Percentiles rank a stretch among this genome's conserved stretches.
Conservation (phyloP, 768 basidiomycete genomes). For the Leccinellum albellum region DNA sequence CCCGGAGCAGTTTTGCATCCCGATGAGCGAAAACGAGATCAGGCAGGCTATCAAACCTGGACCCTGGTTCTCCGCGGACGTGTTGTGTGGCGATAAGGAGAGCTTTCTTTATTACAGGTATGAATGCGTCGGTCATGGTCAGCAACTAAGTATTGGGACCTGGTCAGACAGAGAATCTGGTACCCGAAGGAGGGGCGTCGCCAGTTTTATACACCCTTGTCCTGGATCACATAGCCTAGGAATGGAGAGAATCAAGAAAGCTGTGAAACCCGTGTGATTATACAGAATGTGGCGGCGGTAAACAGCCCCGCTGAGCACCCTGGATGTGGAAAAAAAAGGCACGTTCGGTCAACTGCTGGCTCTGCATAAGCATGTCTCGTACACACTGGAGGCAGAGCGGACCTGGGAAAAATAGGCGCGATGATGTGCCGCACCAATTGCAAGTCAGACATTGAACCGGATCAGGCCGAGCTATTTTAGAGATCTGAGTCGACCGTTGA, state of each 20-base stretch:
- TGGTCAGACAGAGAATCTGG: not conserved
- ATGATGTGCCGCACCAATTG: not conserved
- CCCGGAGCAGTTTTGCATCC: constrained; percentile 13
- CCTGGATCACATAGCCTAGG: not conserved
- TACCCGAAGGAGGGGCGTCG: not conserved
- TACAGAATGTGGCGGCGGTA: too few species aligned
- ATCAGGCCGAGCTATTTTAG: not conserved
- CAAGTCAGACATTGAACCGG: not conserved
- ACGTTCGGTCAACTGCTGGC: not conserved
- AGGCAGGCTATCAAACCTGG: not conserved
- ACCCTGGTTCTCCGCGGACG: constrained; percentile 2
- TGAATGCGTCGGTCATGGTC: not conserved
- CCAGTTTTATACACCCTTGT: not conserved
- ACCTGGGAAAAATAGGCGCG: not conserved
- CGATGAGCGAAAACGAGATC: constrained; percentile 19
- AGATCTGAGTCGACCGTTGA: not conserved
- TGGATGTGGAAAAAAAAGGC: not conserved
- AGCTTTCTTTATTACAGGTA: constrained; percentile 11
- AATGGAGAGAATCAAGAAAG: not conserved
- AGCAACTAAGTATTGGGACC: not conserved
- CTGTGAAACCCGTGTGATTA: not conserved
- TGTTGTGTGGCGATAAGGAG: constrained; percentile 17
- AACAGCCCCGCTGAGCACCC: too few species aligned
- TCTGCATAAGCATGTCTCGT: not conserved
- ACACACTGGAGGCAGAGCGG: not conserved